Evolutionary conservation across 805 yeast species (phyloP).

Genomic region (Debaryomyces hansenii): DNA sequence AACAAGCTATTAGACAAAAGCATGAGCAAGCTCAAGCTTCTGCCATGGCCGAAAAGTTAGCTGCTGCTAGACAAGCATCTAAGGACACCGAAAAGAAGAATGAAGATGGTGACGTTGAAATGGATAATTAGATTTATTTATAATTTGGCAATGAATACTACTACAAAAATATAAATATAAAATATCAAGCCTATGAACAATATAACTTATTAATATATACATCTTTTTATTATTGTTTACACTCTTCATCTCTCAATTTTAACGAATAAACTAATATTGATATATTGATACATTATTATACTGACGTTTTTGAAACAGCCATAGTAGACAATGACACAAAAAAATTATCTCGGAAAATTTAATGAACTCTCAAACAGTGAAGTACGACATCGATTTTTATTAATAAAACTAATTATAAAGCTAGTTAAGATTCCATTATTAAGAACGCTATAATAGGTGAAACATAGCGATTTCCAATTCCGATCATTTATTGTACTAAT

Average conservation of each 20-base stretch:
- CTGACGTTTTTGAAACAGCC: too few species aligned
- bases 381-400: too few species aligned
- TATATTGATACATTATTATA: too few species aligned
- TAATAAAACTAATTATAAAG: too few species aligned
- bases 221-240: background rate
- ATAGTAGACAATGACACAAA: background rate
- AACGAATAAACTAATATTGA: too few species aligned
- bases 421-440: too few species aligned
- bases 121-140: conserved; percentile 20
- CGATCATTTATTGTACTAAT: background rate
- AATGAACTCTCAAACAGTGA: background rate
- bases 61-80: conserved; percentile 69
- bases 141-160: background rate
- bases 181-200: background rate
- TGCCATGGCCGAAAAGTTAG: conserved; percentile 79
- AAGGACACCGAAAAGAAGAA: conserved; percentile 19
- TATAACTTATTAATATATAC: background rate
- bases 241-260: too few species aligned
- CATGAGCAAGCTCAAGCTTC: conserved; percentile 84
- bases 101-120: conserved; percentile 33
- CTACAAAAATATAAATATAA: background rate
- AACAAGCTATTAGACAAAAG: conserved; percentile 82
- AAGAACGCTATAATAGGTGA: background rate
- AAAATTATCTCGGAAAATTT: background rate
- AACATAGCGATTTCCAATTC: background rate